phyloP scores from a whole-genome alignment of 2,329 filamentous ascomycete species.

The Colletotrichum spinosum region DNA sequence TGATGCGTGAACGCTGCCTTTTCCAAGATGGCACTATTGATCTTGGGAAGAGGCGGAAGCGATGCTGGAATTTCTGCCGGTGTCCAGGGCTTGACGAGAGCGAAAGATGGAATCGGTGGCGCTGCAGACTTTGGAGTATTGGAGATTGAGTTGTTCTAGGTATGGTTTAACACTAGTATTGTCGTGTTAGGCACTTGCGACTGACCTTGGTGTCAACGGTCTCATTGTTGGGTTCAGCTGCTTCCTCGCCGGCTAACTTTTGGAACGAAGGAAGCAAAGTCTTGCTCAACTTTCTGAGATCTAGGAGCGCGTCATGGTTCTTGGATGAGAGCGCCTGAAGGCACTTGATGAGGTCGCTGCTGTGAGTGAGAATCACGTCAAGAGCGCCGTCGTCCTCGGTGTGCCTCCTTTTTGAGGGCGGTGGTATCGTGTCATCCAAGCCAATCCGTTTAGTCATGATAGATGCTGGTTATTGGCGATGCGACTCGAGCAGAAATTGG shows the following conservation, averaged over 20 bases:
- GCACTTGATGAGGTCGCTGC: conserved; percentile 53
- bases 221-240: neutral
- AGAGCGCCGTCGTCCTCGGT: conserved; percentile 41
- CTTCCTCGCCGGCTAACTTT: conserved; percentile 27
- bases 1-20: conserved; percentile 75
- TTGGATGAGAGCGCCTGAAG: conserved; percentile 47
- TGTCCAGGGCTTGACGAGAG: conserved; percentile 59
- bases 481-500: neutral
- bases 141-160: no score
- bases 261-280: conserved; percentile 45
- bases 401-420: conserved; percentile 39
- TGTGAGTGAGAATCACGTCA: conserved; percentile 46
- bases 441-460: conserved; percentile 33
- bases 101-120: conserved; percentile 31
- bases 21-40: conserved; percentile 70
- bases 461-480: neutral
- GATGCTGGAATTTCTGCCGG: conserved; percentile 58
- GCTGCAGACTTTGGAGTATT: neutral
- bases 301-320: conserved; percentile 5
- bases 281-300: conserved; percentile 39
- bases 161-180: no score
- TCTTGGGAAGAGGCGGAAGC: conserved; percentile 70
- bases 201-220: conserved; percentile 2
- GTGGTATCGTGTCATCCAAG: conserved; percentile 11
- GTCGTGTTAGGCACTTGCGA: no score